phyloP scores from a whole-genome alignment of 2,329 filamentous ascomycete species.

The Curvularia sp. region DNA sequence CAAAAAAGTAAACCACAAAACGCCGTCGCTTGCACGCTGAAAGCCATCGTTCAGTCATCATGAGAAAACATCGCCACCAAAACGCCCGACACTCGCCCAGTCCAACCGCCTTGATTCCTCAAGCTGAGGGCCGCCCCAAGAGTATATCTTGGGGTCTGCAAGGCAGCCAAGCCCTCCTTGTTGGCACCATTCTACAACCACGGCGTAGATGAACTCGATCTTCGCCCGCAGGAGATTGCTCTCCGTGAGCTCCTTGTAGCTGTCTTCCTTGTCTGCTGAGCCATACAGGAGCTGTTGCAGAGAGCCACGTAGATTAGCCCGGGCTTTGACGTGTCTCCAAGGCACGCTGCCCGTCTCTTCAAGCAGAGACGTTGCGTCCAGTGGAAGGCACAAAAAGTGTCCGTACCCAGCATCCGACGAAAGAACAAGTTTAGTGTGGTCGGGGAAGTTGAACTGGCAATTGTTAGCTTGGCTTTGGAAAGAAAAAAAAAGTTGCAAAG shows the following conservation, averaged over 20 bases:
- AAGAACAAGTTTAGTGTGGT: constrained; percentile 84
- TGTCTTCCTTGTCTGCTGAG: constrained; percentile 59
- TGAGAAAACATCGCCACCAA: constrained; percentile 55
- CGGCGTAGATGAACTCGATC: constrained; percentile 72
- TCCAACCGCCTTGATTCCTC: constrained; percentile 56
- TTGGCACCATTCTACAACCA: constrained; percentile 74
- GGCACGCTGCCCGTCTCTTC: constrained; percentile 65
- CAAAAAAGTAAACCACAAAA: constrained; percentile 30
- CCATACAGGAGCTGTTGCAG: constrained; percentile 75
- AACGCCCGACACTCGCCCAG: constrained; percentile 58
- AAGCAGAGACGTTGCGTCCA: constrained; percentile 73
- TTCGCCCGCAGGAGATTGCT: constrained; percentile 78
- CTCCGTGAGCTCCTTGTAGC: constrained; percentile 62
- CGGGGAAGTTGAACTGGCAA: constrained; percentile 81
- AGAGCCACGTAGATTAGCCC: constrained; percentile 74
- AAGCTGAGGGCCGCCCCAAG: constrained; percentile 55
- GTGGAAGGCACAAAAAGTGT: constrained; percentile 77
- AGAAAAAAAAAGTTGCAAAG: background rate
- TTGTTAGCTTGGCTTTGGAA: constrained; percentile 10
- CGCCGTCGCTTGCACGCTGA: constrained; percentile 39
- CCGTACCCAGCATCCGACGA: constrained; percentile 77
- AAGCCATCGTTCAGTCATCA: constrained; percentile 29
- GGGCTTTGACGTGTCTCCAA: constrained; percentile 73
- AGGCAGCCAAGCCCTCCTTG: constrained; percentile 71
- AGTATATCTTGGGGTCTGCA: constrained; percentile 46